Evolutionary conservation across 2,329 filamentous ascomycete species (phyloP), one percentile per base, ranked within the genome.

Genomic region (Raffaelea ambrosiae): DNA sequence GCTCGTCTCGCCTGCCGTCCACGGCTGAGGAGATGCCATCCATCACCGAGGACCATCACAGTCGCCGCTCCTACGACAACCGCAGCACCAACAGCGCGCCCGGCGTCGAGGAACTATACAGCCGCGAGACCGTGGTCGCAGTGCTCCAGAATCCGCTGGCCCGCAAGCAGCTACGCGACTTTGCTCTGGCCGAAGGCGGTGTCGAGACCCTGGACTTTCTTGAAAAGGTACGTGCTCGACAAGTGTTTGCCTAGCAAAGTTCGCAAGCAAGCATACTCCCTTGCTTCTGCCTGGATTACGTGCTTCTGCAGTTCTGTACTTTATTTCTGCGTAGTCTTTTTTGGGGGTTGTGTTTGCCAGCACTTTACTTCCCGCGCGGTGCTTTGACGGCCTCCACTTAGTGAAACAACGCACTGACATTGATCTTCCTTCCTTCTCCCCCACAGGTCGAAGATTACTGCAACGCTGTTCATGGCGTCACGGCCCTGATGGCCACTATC

Each of bases 191-290:
- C 26, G 61, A 65, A 29, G 66, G 70, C 31, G 69, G 66, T 48
- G 69, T 66, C 2, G 69, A 76, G 46, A 72, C 76, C 50, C 62
- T 80, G 48, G 73, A 71, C 46, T 74, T 74, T 51, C 56, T 75
- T 23, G 59, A 67, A 19, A 71, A 71, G 63, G 71, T 72, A 71
- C 5, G 40, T 36, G 2, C 19, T 38, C n/a, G n/a, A n/a, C n/a
- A n/a, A n/a, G n/a, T n/a, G n/a, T n/a, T n/a, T n/a, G n/a, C n/a
- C n/a, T n/a, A n/a, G n/a, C n/a, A n/a, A n/a, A n/a, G n/a, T n/a
- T n/a, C n/a, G n/a, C n/a, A n/a, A n/a, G n/a, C n/a, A n/a, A n/a
- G n/a, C n/a, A n/a, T n/a, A n/a, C 7, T 29, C 26, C 26, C 26
- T 7, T 29, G 26, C 13, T 29, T 29, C 26, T 29, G 13, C 13